Conservation (phyloP, 1,284 basidiomycete genomes). For the Inonotus hispidus region DNA sequence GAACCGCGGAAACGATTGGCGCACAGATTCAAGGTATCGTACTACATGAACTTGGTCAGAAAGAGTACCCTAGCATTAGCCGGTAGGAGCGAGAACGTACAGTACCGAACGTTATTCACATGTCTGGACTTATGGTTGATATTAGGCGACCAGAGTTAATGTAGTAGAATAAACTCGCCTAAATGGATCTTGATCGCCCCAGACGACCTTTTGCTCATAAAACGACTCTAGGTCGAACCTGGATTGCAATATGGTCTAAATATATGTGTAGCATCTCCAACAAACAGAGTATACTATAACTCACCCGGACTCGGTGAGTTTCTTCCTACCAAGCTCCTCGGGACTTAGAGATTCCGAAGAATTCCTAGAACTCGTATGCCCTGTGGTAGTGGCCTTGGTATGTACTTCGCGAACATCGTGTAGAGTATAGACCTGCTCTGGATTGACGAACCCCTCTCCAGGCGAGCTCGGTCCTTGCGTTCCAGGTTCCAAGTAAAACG, state of each 20-base stretch:
- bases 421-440: constrained; percentile 14
- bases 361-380: not conserved
- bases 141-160: not conserved
- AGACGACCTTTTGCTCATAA: constrained; percentile 66
- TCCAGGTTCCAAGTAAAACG: constrained; percentile 58
- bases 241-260: not conserved
- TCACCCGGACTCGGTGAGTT: constrained; percentile 43
- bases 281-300: not conserved
- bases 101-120: constrained; percentile 71
- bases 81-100: constrained; percentile 41
- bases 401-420: constrained; percentile 8
- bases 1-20: constrained; percentile 20
- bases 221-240: constrained; percentile 50
- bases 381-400: not conserved
- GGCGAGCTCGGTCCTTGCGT: constrained; percentile 55
- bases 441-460: constrained; percentile 30
- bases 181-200: constrained; percentile 75
- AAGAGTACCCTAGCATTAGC: no score
- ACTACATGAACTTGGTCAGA: constrained; percentile 5
- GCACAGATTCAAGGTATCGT: constrained; percentile 50
- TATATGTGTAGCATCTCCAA: not conserved
- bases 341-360: not conserved
- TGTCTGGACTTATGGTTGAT: constrained; percentile 41
- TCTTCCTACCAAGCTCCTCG: constrained; percentile 36
- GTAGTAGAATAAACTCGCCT: constrained; percentile 40